Conservation (phyloP, 106 monocot species). For the Ottelia alismoides region DNA sequence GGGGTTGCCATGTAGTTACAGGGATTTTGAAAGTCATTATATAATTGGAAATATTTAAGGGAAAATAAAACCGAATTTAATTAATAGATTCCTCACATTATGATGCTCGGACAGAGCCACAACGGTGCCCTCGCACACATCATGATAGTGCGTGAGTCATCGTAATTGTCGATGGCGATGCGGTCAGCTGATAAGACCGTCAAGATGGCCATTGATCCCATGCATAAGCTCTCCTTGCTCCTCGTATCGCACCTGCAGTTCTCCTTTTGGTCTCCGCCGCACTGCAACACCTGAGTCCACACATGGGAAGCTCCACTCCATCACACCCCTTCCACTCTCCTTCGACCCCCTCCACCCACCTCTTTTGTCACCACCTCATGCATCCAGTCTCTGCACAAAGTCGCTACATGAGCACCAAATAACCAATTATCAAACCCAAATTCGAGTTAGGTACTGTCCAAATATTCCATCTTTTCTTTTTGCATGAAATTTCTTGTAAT, state of each 20-base stretch:
- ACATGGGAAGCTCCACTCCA: conserved; percentile 48
- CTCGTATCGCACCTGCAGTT: conserved; percentile 62
- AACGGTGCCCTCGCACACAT: conserved; percentile 40
- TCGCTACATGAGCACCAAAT: conserved; percentile 38
- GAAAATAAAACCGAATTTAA: no score
- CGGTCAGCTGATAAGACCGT: conserved; percentile 13
- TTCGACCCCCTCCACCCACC: conserved; percentile 1
- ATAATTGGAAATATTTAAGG: no score
- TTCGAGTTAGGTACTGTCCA: not conserved
- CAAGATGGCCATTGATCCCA: conserved; percentile 77
- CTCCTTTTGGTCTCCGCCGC: conserved; percentile 1
- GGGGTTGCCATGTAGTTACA: no score
- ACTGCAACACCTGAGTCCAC: conserved; percentile 34
- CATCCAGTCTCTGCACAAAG: conserved; percentile 57
- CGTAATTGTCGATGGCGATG: conserved; percentile 24
- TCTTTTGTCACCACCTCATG: conserved; percentile 65
- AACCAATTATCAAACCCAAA: no score
- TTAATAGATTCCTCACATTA: conserved; percentile 31
- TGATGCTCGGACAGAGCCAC: conserved; percentile 67
- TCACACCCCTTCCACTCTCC: conserved; percentile 40
- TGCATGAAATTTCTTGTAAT: no score
- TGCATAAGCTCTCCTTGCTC: conserved; percentile 50
- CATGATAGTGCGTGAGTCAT: conserved; percentile 79
- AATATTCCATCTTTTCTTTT: no score
- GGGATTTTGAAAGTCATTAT: no score